Evolutionary conservation across 495 filamentous ascomycete species (phyloP).

Genomic region (Xylaria grammica): DNA sequence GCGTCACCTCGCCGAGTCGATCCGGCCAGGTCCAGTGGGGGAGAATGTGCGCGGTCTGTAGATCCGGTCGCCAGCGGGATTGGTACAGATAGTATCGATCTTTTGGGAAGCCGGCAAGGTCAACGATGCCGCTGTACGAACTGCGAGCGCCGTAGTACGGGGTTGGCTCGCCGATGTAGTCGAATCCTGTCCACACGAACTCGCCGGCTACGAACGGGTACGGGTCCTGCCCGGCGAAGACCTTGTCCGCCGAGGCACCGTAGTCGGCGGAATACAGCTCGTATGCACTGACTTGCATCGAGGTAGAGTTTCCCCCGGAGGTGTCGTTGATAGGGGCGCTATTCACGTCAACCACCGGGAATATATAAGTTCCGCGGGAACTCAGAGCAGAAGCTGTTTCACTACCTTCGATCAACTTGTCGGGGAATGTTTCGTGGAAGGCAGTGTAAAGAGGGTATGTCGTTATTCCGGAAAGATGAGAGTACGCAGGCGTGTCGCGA

Average conservation of each 20-base stretch:
- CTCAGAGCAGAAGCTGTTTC: constrained; percentile 9
- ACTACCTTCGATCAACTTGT: constrained; percentile 6
- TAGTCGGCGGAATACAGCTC: constrained; percentile 5
- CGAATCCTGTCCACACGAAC: constrained; percentile 20
- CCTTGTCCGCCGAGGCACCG: constrained; percentile 2
- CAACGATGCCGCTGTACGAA: constrained; percentile 20
- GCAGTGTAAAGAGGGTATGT: constrained; percentile 14
- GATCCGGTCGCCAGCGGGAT: constrained; percentile 21
- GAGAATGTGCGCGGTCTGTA: constrained; percentile 18
- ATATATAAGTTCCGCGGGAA: constrained; percentile 7
- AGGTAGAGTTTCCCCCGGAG: constrained; percentile 4
- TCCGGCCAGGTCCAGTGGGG: constrained; percentile 23
- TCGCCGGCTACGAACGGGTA: constrained; percentile 12
- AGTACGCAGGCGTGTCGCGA: constrained; percentile 8
- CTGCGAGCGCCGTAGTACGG: constrained; percentile 20
- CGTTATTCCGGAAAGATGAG: constrained; percentile 8
- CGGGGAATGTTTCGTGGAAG: background rate
- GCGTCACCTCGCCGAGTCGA: constrained; percentile 9
- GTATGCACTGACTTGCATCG: constrained; percentile 13
- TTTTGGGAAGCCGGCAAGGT: constrained; percentile 21
- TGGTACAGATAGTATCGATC: constrained; percentile 20
- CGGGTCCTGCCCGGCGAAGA: constrained; percentile 1
- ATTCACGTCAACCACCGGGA: background rate
- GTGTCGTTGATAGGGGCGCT: constrained; percentile 12
- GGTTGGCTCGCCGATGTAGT: constrained; percentile 21